Conservation (phyloP, 2,329 filamentous ascomycete genomes). For the Mollisia scopiformis region DNA sequence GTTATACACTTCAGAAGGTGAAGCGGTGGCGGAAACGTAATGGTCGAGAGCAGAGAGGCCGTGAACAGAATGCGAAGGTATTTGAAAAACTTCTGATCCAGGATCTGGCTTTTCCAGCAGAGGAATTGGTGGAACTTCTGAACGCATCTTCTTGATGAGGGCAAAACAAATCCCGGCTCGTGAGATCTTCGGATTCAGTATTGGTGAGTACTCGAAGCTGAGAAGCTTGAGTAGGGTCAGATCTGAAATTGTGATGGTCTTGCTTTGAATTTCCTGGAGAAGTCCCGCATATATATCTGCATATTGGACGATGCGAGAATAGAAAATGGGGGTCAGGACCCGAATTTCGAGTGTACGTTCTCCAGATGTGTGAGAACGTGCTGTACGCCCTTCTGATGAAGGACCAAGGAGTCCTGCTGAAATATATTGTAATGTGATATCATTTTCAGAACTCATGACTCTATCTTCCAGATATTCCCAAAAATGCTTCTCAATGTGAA, state of each 20-base stretch:
- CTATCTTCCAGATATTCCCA: slow-evolving; percentile 51
- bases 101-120: not conserved
- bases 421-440: slow-evolving; percentile 56
- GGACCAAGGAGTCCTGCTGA: slow-evolving; percentile 48
- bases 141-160: not conserved
- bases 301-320: slow-evolving; percentile 67
- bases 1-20: not conserved
- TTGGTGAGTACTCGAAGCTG: not conserved
- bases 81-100: not conserved
- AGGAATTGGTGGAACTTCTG: not conserved
- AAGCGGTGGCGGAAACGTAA: not conserved
- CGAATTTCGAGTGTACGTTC: slow-evolving; percentile 52
- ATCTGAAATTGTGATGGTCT: slow-evolving; percentile 21
- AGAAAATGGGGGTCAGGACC: slow-evolving; percentile 67
- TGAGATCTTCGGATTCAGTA: not conserved
- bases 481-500: slow-evolving; percentile 49
- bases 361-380: slow-evolving; percentile 34
- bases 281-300: slow-evolving; percentile 11
- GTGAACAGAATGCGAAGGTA: not conserved
- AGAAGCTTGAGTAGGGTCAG: not conserved
- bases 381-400: slow-evolving; percentile 42
- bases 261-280: slow-evolving; percentile 2
- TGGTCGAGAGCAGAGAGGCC: not conserved
- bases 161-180: not conserved
- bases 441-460: slow-evolving; percentile 47